phyloP scores from a whole-genome alignment of 345 rosid species.

The Rhodomyrtus tomentosa region DNA sequence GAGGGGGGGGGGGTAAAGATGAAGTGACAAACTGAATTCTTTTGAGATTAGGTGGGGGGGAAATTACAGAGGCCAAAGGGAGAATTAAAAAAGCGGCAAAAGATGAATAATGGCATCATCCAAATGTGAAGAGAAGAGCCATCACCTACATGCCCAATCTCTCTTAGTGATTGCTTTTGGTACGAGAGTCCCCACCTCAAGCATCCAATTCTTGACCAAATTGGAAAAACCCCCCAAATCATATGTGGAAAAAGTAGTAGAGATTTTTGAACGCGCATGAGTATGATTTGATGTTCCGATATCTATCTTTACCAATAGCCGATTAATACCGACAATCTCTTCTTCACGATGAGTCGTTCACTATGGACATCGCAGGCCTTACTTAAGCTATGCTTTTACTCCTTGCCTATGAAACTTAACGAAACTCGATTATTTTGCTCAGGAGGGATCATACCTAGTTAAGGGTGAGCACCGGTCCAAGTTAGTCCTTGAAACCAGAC shows the following conservation, averaged over 20 bases:
- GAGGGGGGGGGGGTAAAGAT: neutral
- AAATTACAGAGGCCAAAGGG: neutral
- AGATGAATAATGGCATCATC: neutral
- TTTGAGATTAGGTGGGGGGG: neutral
- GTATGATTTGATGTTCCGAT: neutral
- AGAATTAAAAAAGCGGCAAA: neutral
- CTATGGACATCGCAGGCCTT: neutral
- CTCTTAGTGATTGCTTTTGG: neutral
- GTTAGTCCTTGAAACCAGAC: fast-evolving
- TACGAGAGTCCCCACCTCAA: neutral
- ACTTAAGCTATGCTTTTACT: neutral
- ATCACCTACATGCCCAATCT: neutral
- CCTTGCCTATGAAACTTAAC: neutral
- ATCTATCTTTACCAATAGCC: neutral
- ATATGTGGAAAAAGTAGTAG: neutral
- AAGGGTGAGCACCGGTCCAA: fast-evolving
- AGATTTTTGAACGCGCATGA: neutral
- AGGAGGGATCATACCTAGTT: neutral
- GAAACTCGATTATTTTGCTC: neutral
- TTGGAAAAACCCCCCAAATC: neutral
- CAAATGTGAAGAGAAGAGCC: neutral
- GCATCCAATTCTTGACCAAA: neutral
- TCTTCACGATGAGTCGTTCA: neutral
- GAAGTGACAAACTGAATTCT: neutral
- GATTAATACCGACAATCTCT: neutral